These are phyloP conservation scores for Globisporangium takayamanum DNA, from an alignment of 352 stramenopile species.

Conservation along the genomic window DNA sequence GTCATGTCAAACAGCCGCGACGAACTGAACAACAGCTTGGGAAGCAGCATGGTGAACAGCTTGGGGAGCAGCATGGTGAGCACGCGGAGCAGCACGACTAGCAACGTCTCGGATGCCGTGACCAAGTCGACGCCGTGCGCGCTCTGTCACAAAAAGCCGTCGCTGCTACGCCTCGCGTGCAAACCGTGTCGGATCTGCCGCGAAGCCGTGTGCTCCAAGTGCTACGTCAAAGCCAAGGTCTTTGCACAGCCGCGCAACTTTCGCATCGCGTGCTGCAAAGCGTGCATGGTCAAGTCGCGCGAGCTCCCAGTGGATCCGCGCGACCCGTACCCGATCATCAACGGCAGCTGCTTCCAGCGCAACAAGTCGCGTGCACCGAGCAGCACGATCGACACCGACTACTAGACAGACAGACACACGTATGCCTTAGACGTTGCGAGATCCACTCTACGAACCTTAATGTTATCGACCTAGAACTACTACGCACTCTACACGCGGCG, in stretches of 20 bases:
- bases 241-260: slow-evolving; percentile 30
- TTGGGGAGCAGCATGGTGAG: neutral
- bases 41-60: neutral
- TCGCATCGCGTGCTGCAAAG: slow-evolving; percentile 41
- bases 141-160: slow-evolving; percentile 16
- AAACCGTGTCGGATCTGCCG: slow-evolving; percentile 36
- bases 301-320: slow-evolving; percentile 29
- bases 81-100: too few relatives aligned
- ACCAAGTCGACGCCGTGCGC: slow-evolving; percentile 9
- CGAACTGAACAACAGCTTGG: neutral
- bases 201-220: slow-evolving; percentile 36
- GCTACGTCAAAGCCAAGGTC: slow-evolving; percentile 35
- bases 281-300: slow-evolving; percentile 35
- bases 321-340: slow-evolving; percentile 37
- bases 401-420: neutral
- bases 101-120: neutral
- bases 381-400: slow-evolving; percentile 5
- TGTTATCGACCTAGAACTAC: too few relatives aligned
- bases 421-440: too few relatives aligned
- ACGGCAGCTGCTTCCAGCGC: slow-evolving; percentile 9
- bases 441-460: too few relatives aligned
- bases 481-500: too few relatives aligned
- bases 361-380: neutral
- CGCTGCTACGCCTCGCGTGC: slow-evolving; percentile 21
- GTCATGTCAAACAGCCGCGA: neutral